Evolutionary conservation across 805 yeast genomes (phyloP).

Genomic region (Saccharomyces paradoxus): DNA sequence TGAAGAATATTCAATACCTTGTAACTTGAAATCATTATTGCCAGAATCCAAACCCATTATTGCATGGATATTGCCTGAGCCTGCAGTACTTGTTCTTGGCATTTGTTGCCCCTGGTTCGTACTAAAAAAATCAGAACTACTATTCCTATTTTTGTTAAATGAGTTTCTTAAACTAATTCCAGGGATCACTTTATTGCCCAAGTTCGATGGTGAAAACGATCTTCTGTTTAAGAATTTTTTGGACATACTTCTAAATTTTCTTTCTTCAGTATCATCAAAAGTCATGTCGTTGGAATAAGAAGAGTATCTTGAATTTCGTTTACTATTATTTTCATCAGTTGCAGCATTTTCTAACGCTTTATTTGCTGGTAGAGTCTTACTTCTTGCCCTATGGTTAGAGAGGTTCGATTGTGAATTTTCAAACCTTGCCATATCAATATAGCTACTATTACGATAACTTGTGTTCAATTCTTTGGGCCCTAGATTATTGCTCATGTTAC

Average conservation of each 20-base stretch:
- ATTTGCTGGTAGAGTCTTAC: conserved; percentile 19
- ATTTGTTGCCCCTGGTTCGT: conserved; percentile 1
- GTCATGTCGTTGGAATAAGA: conserved; percentile 11
- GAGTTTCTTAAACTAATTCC: conserved; percentile 13
- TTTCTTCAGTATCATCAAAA: conserved; percentile 8
- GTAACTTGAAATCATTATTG: conserved; percentile 9
- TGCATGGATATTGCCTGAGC: conserved; percentile 11
- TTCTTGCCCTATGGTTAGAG: conserved; percentile 13
- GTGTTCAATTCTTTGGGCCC: background rate
- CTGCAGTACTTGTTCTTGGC: conserved; percentile 14
- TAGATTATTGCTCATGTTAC: background rate
- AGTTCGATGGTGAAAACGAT: conserved; percentile 23
- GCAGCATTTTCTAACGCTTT: background rate
- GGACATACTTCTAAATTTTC: conserved; percentile 24
- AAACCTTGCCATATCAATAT: conserved; percentile 8
- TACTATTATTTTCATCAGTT: conserved; percentile 4
- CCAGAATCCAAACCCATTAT: conserved; percentile 12
- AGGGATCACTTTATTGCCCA: conserved; percentile 20
- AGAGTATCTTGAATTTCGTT: conserved; percentile 11
- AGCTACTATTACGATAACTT: conserved; percentile 10
- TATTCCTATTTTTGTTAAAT: conserved; percentile 10
- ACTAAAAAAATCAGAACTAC: conserved; percentile 1
- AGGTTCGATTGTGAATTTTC: conserved; percentile 4
- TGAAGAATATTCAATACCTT: conserved; percentile 32
- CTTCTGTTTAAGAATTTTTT: conserved; percentile 21